Conservation (phyloP, 768 basidiomycete genomes). For the Russula dissimulans region DNA sequence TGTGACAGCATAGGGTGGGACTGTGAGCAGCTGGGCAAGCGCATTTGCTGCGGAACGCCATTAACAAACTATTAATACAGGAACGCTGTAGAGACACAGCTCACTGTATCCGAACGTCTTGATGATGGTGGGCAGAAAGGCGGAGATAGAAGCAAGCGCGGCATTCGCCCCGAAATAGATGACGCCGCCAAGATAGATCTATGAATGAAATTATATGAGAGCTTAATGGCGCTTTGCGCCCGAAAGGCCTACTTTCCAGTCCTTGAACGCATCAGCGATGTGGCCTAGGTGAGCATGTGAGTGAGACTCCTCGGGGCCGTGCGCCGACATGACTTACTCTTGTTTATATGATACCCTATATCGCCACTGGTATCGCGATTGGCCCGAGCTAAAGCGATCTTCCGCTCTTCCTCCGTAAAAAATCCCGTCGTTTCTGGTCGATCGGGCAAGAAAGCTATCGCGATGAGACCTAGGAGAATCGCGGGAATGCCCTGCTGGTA, state of each 20-base stretch:
- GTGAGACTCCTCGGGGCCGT: neutral
- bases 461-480: constrained; percentile 49
- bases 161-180: constrained; percentile 75
- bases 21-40: constrained; percentile 62
- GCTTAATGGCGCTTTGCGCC: neutral
- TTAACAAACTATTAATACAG: neutral
- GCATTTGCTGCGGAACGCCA: constrained; percentile 41
- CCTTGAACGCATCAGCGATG: constrained; percentile 50
- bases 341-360: constrained; percentile 52
- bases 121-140: constrained; percentile 79
- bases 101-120: constrained; percentile 61
- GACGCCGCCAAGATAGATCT: constrained; percentile 58
- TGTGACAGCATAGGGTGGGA: constrained; percentile 72
- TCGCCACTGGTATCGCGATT: constrained; percentile 60
- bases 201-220: neutral
- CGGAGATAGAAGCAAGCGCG: constrained; percentile 69
- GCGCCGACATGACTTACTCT: constrained; percentile 31
- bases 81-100: constrained; percentile 22
- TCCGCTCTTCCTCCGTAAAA: constrained; percentile 42
- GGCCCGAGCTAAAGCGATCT: constrained; percentile 57
- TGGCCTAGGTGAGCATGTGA: constrained; percentile 37
- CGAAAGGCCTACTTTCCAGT: constrained; percentile 51
- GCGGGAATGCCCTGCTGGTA: constrained; percentile 52
- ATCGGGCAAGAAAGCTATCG: constrained; percentile 51
- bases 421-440: constrained; percentile 61